Conservation (phyloP, 805 yeast genomes). For the Yarrowia sp. region DNA sequence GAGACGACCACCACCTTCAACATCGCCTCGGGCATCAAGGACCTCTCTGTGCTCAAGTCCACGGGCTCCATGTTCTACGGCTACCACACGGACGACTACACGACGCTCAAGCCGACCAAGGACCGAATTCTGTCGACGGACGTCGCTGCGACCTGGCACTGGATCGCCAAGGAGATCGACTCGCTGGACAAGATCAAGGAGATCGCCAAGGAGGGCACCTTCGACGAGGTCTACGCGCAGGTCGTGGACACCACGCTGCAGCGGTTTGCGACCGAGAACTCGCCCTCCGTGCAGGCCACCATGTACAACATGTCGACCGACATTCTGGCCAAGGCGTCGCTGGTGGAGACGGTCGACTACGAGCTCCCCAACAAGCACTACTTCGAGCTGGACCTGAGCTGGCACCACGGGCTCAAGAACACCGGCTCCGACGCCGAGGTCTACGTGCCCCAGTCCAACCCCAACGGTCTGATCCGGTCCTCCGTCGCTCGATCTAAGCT, state of each 20-base stretch:
- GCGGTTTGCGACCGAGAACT: constrained; percentile 78
- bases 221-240: constrained; percentile 60
- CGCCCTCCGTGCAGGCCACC: constrained; percentile 95
- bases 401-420: constrained; percentile 77
- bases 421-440: constrained; percentile 63
- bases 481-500: constrained; percentile 75
- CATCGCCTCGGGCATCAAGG: constrained; percentile 69
- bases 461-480: constrained; percentile 87
- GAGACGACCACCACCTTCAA: constrained; percentile 45
- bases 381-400: constrained; percentile 71
- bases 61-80: constrained; percentile 94
- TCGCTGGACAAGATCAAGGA: constrained; percentile 47
- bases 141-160: constrained; percentile 51
- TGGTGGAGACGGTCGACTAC: constrained; percentile 65
- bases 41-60: constrained; percentile 79
- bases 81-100: constrained; percentile 80
- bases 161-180: constrained; percentile 29
- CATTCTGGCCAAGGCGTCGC: constrained; percentile 58
- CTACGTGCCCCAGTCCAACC: constrained; percentile 84
- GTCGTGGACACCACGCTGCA: constrained; percentile 72
- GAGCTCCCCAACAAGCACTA: constrained; percentile 90
- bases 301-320: constrained; percentile 88
- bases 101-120: constrained; percentile 76
- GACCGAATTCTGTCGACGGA: constrained; percentile 90
- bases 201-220: constrained; percentile 58